Conservation (phyloP, 2,329 filamentous ascomycete genomes). For the Aspergillus uvarum region DNA sequence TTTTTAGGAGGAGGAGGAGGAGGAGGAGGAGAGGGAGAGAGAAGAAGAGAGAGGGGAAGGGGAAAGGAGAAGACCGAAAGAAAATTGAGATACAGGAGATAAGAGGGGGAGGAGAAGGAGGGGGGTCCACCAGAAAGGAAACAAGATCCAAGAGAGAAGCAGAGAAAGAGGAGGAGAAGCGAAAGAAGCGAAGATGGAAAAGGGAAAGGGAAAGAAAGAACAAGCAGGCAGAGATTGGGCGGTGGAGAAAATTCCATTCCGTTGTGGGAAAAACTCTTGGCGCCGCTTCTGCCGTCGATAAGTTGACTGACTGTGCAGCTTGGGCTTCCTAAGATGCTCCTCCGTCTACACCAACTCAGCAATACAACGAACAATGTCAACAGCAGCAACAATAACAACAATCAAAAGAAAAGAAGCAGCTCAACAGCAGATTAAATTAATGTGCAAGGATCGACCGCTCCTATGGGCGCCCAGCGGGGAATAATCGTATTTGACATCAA, state of each 20-base stretch:
- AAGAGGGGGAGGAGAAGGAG: constrained; percentile 4
- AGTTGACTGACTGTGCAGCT: not conserved
- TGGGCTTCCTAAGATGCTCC: not conserved
- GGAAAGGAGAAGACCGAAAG: not conserved
- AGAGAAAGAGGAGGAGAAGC: not conserved
- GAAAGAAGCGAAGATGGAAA: not conserved
- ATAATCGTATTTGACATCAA: constrained; percentile 8
- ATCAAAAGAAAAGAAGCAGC: not conserved
- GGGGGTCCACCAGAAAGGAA: not conserved
- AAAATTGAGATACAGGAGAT: constrained; percentile 7
- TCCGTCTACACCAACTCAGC: too few relatives aligned
- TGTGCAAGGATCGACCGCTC: not conserved
- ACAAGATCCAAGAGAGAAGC: constrained; percentile 2
- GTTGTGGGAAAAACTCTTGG: constrained; percentile 44
- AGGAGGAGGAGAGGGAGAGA: constrained; percentile 2
- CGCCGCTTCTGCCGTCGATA: constrained; percentile 17
- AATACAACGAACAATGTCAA: too few relatives aligned
- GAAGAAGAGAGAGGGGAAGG: constrained; percentile 12
- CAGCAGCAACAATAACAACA: too few relatives aligned
- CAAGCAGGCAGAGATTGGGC: constrained; percentile 25
- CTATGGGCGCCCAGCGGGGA: constrained; percentile 4
- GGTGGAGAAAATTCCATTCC: constrained; percentile 46
- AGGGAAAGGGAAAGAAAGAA: not conserved
- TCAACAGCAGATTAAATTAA: not conserved
- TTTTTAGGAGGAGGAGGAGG: constrained; percentile 15